phyloP scores from a whole-genome alignment of 139 green algal genomes.

The Eudorina sp. region DNA sequence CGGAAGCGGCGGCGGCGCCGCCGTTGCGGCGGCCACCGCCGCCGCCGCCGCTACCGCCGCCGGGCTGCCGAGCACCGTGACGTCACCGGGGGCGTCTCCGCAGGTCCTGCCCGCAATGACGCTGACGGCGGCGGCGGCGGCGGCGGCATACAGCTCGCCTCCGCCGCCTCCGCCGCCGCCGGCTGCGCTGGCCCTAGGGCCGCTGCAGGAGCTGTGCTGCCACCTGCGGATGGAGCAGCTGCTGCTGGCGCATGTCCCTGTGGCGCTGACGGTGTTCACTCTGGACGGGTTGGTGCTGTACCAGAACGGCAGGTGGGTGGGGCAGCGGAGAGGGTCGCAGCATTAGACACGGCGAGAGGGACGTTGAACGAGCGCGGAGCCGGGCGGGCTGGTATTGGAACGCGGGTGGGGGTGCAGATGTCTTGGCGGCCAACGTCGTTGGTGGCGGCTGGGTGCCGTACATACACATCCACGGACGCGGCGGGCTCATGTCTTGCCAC shows the following conservation, averaged over 20 bases:
- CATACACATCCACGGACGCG: too few relatives aligned
- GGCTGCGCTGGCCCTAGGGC: not conserved
- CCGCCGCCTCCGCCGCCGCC: not conserved
- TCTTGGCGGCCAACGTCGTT: too few relatives aligned
- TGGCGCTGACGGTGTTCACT: not conserved
- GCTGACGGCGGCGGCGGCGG: not conserved
- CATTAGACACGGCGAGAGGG: too few relatives aligned
- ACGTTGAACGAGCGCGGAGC: too few relatives aligned
- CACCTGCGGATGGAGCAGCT: constrained; percentile 8
- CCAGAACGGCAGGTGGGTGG: constrained; percentile 39
- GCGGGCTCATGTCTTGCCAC: too few relatives aligned
- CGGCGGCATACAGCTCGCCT: not conserved
- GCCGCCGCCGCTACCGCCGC: not conserved
- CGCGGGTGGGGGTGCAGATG: too few relatives aligned
- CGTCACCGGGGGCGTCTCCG: too few relatives aligned
- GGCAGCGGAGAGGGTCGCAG: too few relatives aligned
- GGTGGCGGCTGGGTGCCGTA: too few relatives aligned
- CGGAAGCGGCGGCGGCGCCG: not conserved
- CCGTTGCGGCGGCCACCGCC: not conserved
- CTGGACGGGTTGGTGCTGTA: constrained; percentile 3
- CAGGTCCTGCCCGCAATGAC: too few relatives aligned
- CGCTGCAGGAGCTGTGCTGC: not conserved
- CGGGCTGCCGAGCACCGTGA: too few relatives aligned
- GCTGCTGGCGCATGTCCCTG: constrained; percentile 21
- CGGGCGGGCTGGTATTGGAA: too few relatives aligned